These are phyloP conservation scores for Fusarium sp. DNA, from an alignment of 2,329 filamentous ascomycete genomes.

Conservation along the genomic window DNA sequence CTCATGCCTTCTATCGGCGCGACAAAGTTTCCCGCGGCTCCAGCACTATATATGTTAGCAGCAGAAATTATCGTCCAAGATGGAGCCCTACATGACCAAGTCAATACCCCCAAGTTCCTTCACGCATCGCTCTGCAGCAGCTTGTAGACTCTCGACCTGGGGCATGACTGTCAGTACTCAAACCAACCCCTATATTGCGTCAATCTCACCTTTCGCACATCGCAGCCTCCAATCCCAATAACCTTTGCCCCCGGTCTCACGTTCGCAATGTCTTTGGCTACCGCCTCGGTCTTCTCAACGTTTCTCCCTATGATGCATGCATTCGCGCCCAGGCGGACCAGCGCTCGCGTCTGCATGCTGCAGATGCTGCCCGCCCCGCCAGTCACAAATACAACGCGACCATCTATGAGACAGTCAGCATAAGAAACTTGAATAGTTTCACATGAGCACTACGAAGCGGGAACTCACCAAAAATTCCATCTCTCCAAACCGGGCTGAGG, in stretches of 20 bases:
- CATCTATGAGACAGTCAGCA: conserved; percentile 60
- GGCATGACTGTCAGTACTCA: neutral
- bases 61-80: neutral
- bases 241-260: conserved; percentile 82
- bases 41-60: conserved; percentile 65
- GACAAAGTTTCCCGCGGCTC: conserved; percentile 95
- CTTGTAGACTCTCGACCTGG: conserved; percentile 52
- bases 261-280: conserved; percentile 81
- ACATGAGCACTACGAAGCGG: neutral
- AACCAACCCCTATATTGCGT: neutral
- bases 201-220: conserved; percentile 71
- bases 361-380: conserved; percentile 94
- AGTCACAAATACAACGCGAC: conserved; percentile 93
- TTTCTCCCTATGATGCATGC: conserved; percentile 94
- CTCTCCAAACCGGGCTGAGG: conserved; percentile 82
- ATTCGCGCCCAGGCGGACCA: conserved; percentile 90
- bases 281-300: conserved; percentile 81
- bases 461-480: conserved; percentile 80
- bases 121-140: conserved; percentile 79
- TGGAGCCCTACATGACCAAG: conserved; percentile 77
- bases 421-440: conserved; percentile 8
- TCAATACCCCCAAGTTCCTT: conserved; percentile 88
- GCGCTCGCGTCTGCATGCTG: conserved; percentile 88
- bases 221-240: conserved; percentile 80
- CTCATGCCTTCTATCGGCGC: conserved; percentile 82